Evolutionary conservation across 257 asterid species (phyloP).

Genomic region (Scutellaria baicalensis): DNA sequence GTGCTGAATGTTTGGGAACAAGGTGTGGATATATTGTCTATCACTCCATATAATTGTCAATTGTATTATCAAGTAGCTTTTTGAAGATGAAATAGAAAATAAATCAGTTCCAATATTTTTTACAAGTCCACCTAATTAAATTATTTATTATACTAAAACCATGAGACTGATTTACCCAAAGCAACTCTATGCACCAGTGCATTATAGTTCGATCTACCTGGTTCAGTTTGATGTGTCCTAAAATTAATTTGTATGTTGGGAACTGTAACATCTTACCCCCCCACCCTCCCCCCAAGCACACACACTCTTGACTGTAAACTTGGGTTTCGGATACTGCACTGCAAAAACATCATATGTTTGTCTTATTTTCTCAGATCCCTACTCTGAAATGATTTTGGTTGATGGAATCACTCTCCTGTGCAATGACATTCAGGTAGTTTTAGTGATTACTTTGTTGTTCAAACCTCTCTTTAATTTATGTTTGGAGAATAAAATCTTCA

Average conservation of each 20-base stretch:
- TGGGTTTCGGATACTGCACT: too few relatives aligned
- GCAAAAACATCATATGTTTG: neutral
- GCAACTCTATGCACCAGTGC: neutral
- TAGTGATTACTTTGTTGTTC: constrained; percentile 8
- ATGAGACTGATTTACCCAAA: neutral
- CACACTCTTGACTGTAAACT: too few relatives aligned
- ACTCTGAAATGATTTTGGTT: constrained; percentile 57
- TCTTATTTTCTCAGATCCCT: constrained; percentile 37
- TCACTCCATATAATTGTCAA: neutral
- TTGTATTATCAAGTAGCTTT: neutral
- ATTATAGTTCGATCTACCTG: neutral
- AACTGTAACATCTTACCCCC: neutral
- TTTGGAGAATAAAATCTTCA: neutral
- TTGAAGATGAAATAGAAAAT: neutral
- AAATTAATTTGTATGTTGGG: neutral
- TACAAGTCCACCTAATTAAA: neutral
- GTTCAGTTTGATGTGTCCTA: neutral
- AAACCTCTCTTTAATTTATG: neutral
- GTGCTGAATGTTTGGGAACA: neutral
- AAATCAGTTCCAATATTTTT: neutral
- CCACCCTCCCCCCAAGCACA: neutral
- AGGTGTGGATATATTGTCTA: neutral
- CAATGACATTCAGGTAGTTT: constrained; percentile 54
- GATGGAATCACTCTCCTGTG: constrained; percentile 59
- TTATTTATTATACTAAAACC: neutral